Conservation (phyloP, 2,329 filamentous ascomycete species). For the Aphanoascus verrucosus region DNA sequence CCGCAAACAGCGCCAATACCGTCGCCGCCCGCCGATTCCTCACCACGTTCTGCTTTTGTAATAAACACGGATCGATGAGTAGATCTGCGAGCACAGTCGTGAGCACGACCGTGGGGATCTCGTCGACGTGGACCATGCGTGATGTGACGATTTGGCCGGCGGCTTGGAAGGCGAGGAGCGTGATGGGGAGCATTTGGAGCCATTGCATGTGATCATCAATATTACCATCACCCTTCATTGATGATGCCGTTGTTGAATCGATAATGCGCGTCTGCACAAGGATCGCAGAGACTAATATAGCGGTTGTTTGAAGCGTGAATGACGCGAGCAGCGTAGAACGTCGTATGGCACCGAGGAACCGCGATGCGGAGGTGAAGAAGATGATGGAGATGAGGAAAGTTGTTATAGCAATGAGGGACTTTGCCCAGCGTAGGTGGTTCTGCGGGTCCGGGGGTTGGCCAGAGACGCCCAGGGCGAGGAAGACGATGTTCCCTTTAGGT, state of each 20-base stretch:
- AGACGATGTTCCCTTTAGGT: slow-evolving; percentile 36
- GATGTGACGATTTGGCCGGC: slow-evolving; percentile 33
- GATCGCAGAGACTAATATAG: slow-evolving; percentile 27
- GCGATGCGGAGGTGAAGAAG: slow-evolving; percentile 30
- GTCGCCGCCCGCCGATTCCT: slow-evolving; percentile 29
- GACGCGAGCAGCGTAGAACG: slow-evolving; percentile 32
- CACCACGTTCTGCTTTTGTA: slow-evolving; percentile 21
- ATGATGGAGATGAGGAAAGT: slow-evolving; percentile 32
- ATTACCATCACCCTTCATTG: slow-evolving; percentile 19
- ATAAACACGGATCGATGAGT: slow-evolving; percentile 27
- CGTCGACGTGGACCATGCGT: slow-evolving; percentile 28
- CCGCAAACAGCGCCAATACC: slow-evolving; percentile 31
- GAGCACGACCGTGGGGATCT: slow-evolving; percentile 35
- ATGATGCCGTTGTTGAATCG: slow-evolving; percentile 23
- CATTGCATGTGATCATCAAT: slow-evolving; percentile 20
- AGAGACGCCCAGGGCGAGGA: slow-evolving; percentile 34
- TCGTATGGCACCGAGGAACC: slow-evolving; percentile 25
- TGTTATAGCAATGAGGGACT: slow-evolving; percentile 32
- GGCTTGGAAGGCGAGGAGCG: slow-evolving; percentile 33
- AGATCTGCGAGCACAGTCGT: slow-evolving; percentile 34
- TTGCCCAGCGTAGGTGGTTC: slow-evolving; percentile 34
- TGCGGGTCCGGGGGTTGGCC: slow-evolving; percentile 33
- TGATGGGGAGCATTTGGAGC: slow-evolving; percentile 31
- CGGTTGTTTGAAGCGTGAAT: slow-evolving; percentile 30
- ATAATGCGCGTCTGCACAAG: slow-evolving; percentile 29